A percentile compares a stretch with the other conserved stretches of the same genome.
phyloP scores from a whole-genome alignment of 2,329 filamentous ascomycete genomes.

The Fusarium subglutinans region DNA sequence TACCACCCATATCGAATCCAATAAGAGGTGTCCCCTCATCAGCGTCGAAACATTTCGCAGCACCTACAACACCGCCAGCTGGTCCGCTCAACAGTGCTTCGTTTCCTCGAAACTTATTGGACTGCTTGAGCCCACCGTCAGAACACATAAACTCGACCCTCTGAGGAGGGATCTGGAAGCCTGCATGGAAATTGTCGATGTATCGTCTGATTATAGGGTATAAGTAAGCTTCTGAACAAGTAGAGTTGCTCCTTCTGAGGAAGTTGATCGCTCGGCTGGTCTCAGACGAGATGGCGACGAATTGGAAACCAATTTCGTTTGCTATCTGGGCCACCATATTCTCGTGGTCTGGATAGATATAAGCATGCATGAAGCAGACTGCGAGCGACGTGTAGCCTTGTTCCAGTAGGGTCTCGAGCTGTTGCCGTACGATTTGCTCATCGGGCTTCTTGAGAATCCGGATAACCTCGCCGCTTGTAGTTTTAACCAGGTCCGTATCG shows the following conservation, averaged over 20 bases:
- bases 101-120: constrained; percentile 69
- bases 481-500: constrained; percentile 47
- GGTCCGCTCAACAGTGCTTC: constrained; percentile 74
- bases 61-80: constrained; percentile 76
- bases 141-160: constrained; percentile 75
- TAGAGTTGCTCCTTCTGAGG: constrained; percentile 72
- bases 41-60: constrained; percentile 73
- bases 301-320: constrained; percentile 76
- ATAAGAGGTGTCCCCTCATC: constrained; percentile 69
- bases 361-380: constrained; percentile 87
- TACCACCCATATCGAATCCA: constrained; percentile 62
- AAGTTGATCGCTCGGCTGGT: constrained; percentile 79
- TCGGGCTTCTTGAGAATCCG: constrained; percentile 67
- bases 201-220: constrained; percentile 77
- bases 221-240: constrained; percentile 76
- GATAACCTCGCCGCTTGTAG: constrained; percentile 72
- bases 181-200: constrained; percentile 70
- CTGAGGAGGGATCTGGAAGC: constrained; percentile 68
- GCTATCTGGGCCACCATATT: constrained; percentile 77
- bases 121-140: constrained; percentile 55
- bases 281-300: constrained; percentile 72
- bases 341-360: constrained; percentile 87
- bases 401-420: constrained; percentile 68
- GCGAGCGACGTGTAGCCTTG: constrained; percentile 80
- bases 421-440: constrained; percentile 57